Percentiles rank a stretch among this genome's conserved stretches.
Conservation (phyloP, 1,284 basidiomycete species). For the Trametes pubescens region DNA sequence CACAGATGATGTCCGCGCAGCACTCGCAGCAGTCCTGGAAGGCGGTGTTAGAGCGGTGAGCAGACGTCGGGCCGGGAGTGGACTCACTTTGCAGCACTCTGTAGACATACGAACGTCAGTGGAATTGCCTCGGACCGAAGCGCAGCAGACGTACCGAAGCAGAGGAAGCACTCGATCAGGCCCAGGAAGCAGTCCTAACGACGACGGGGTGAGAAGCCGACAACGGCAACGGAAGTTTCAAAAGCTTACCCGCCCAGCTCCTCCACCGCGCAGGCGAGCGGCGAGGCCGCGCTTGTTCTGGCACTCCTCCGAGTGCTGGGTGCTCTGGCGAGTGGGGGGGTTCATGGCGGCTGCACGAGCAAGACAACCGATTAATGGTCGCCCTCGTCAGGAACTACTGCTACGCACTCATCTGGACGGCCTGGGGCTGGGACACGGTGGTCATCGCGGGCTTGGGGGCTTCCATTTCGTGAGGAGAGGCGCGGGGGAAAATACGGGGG, state of each 20-base stretch:
- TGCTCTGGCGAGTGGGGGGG: constrained; percentile 43
- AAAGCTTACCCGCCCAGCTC: constrained; percentile 60
- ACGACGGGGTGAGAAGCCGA: constrained; percentile 20
- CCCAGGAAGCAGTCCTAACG: constrained; percentile 67
- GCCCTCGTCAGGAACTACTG: background rate
- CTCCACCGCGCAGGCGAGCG: constrained; percentile 66
- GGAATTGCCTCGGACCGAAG: background rate
- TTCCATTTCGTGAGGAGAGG: constrained; percentile 38
- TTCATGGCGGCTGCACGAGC: constrained; percentile 49
- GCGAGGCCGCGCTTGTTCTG: constrained; percentile 48
- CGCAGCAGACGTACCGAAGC: constrained; percentile 59
- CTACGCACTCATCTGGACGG: constrained; percentile 62
- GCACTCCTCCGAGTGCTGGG: constrained; percentile 44
- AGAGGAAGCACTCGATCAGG: constrained; percentile 66
- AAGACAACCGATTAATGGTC: background rate
- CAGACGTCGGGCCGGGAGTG: background rate
- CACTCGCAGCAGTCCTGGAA: constrained; percentile 53
- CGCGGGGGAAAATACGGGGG: background rate
- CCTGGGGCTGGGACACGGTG: constrained; percentile 57
- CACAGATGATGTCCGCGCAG: constrained; percentile 52
- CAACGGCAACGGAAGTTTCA: background rate
- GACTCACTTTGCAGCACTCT: constrained; percentile 50
- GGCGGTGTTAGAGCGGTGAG: constrained; percentile 13
- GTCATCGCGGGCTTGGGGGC: constrained; percentile 49
- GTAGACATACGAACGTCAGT: constrained; percentile 8